These are phyloP conservation scores for Mycena alexandri DNA, from an alignment of 768 basidiomycete species.

Conservation along the genomic window DNA sequence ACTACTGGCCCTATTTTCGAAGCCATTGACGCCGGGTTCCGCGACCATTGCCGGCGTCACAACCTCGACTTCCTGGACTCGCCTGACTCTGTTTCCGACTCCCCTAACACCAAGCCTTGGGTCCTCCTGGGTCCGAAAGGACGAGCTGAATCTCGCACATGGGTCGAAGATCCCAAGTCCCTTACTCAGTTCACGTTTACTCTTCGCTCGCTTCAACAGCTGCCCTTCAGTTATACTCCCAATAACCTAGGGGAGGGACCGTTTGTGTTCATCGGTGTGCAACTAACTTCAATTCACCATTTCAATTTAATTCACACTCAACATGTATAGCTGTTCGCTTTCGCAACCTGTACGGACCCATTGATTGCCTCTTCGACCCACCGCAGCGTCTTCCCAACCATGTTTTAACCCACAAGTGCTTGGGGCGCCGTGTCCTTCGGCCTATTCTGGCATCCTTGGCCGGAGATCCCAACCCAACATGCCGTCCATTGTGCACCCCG, in stretches of 20 bases:
- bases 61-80: not conserved
- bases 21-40: not conserved
- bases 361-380: slow-evolving; percentile 12
- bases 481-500: not conserved
- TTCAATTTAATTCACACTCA: not conserved
- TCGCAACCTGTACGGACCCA: not conserved
- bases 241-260: not conserved
- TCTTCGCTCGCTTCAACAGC: not conserved
- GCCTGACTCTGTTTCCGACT: not conserved
- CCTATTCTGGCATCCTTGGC: not conserved
- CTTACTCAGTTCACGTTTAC: slow-evolving; percentile 7
- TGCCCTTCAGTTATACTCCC: not conserved
- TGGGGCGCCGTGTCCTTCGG: slow-evolving; percentile 3
- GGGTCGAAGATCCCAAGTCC: not conserved
- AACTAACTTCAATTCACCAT: not conserved
- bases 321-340: not conserved
- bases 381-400: not conserved
- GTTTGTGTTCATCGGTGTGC: not conserved
- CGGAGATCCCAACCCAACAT: not conserved
- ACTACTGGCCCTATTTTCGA: not conserved
- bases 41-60: not conserved
- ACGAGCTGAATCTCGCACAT: not conserved
- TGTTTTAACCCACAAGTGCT: slow-evolving; percentile 3
- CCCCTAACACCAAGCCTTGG: slow-evolving; percentile 1
- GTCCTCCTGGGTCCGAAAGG: not conserved